phyloP scores from a whole-genome alignment of 106 monocot genomes.

The Apostasia ramifera region DNA sequence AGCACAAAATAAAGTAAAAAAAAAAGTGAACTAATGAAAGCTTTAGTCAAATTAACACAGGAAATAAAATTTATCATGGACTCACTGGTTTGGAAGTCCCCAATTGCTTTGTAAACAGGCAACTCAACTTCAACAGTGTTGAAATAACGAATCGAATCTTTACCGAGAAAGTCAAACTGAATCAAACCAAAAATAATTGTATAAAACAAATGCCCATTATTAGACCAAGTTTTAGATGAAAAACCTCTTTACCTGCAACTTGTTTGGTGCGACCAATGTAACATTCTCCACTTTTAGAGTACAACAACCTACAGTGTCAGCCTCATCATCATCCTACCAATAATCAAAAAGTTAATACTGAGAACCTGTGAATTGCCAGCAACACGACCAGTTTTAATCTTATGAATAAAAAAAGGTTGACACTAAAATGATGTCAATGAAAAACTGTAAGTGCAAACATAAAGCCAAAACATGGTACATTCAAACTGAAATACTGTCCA shows the following conservation, averaged over 20 bases:
- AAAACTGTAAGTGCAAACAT: no score
- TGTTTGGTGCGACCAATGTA: slow-evolving; percentile 67
- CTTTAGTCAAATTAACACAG: neutral
- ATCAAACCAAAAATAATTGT: slow-evolving; percentile 13
- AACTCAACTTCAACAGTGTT: slow-evolving; percentile 88
- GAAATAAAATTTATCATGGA: neutral
- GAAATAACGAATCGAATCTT: slow-evolving; percentile 92
- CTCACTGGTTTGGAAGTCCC: slow-evolving; percentile 61
- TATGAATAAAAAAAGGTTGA: no score
- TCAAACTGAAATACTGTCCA: no score
- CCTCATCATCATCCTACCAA: slow-evolving; percentile 92
- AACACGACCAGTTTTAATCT: no score
- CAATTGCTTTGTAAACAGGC: slow-evolving; percentile 82
- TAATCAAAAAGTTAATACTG: neutral
- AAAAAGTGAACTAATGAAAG: neutral
- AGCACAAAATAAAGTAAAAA: neutral
- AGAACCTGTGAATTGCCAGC: neutral
- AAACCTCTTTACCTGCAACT: slow-evolving; percentile 52
- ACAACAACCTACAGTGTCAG: slow-evolving; percentile 96
- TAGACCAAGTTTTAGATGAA: slow-evolving; percentile 1
- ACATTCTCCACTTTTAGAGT: slow-evolving; percentile 97
- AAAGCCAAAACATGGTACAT: no score
- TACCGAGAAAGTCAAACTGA: slow-evolving; percentile 97
- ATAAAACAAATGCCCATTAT: slow-evolving; percentile 5
- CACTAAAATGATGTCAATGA: no score